Evolutionary conservation across 2,329 filamentous ascomycete genomes (phyloP).

Genomic region (Pseudohalonectria lignicola): DNA sequence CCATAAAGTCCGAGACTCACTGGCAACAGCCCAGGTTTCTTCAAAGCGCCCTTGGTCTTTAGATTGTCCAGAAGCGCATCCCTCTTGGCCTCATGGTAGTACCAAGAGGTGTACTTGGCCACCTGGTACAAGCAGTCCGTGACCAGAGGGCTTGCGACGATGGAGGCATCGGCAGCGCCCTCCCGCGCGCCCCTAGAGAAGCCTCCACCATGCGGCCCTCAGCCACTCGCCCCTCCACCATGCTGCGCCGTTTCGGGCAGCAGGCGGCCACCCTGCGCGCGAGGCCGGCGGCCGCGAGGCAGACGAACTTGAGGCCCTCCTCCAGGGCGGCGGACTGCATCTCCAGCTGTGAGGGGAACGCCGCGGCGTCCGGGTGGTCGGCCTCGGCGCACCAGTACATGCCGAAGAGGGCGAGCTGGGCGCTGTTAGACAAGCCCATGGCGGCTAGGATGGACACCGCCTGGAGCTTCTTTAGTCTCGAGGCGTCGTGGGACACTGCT

Average conservation of each 20-base stretch:
- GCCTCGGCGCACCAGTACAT: slow-evolving; percentile 6
- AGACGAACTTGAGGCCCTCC: slow-evolving; percentile 3
- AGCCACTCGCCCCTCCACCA: too few relatives aligned
- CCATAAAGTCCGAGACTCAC: slow-evolving; percentile 1
- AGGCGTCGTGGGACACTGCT: slow-evolving; percentile 4
- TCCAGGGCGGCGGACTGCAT: slow-evolving; percentile 6
- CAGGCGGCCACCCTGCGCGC: neutral
- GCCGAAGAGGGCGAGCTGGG: slow-evolving; percentile 7
- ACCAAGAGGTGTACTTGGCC: slow-evolving; percentile 4
- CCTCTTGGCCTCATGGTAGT: slow-evolving; percentile 3
- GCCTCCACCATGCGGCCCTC: too few relatives aligned
- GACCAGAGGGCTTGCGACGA: slow-evolving; percentile 4
- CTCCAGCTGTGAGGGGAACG: slow-evolving; percentile 5
- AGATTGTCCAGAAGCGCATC: neutral
- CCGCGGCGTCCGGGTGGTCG: slow-evolving; percentile 4
- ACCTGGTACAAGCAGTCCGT: slow-evolving; percentile 6
- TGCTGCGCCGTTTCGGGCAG: too few relatives aligned
- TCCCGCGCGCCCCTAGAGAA: too few relatives aligned
- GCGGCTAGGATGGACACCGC: slow-evolving; percentile 2
- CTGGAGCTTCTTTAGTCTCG: neutral
- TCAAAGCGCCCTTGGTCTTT: slow-evolving; percentile 1
- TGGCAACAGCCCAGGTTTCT: slow-evolving; percentile 2
- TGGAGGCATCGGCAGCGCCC: too few relatives aligned
- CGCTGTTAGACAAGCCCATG: slow-evolving; percentile 5
- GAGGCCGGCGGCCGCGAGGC: slow-evolving; percentile 1